These are phyloP conservation scores for Medakamo hakoo DNA, from an alignment of 139 green algal species.

Conservation along the genomic window DNA sequence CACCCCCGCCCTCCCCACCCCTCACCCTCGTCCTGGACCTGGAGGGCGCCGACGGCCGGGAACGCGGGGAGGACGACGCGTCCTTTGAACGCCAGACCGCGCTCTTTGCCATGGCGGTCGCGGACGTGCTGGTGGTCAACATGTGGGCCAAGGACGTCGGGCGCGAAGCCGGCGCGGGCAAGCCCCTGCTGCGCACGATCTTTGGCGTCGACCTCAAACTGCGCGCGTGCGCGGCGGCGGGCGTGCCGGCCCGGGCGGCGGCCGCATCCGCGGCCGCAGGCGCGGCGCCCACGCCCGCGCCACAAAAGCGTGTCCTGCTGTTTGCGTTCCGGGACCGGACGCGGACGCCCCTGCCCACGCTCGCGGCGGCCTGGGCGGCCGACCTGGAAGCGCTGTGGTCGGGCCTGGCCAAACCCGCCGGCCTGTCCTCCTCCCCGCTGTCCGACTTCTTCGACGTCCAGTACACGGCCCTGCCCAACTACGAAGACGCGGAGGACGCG, in stretches of 20 bases:
- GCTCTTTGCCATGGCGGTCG: slow-evolving; percentile 85
- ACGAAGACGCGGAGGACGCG: slow-evolving; percentile 79
- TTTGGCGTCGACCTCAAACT: slow-evolving; percentile 98
- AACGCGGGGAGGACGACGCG: slow-evolving; percentile 84
- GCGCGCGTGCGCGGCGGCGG: too few relatives aligned
- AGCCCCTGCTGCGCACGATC: slow-evolving; percentile 95
- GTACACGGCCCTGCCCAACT: slow-evolving; percentile 67
- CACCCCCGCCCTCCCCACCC: slow-evolving; percentile 40
- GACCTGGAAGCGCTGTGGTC: slow-evolving; percentile 78
- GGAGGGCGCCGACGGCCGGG: slow-evolving; percentile 62
- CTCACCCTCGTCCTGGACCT: slow-evolving; percentile 86
- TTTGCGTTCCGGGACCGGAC: slow-evolving; percentile 96
- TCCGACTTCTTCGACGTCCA: slow-evolving; percentile 85
- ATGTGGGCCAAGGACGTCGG: slow-evolving; percentile 97
- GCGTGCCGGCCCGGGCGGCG: neutral
- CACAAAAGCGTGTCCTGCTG: slow-evolving; percentile 59
- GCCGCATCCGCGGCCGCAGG: neutral
- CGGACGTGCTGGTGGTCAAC: slow-evolving; percentile 94
- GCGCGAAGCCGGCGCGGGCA: slow-evolving; percentile 82
- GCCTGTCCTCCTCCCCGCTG: slow-evolving; percentile 41
- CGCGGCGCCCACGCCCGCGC: slow-evolving; percentile 20
- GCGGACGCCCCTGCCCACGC: slow-evolving; percentile 62
- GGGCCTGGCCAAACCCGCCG: slow-evolving; percentile 66
- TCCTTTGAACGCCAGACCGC: slow-evolving; percentile 92
- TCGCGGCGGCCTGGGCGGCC: slow-evolving; percentile 33